Conservation (phyloP, 2,329 filamentous ascomycete species). For the Emergomyces pasteurianus region DNA sequence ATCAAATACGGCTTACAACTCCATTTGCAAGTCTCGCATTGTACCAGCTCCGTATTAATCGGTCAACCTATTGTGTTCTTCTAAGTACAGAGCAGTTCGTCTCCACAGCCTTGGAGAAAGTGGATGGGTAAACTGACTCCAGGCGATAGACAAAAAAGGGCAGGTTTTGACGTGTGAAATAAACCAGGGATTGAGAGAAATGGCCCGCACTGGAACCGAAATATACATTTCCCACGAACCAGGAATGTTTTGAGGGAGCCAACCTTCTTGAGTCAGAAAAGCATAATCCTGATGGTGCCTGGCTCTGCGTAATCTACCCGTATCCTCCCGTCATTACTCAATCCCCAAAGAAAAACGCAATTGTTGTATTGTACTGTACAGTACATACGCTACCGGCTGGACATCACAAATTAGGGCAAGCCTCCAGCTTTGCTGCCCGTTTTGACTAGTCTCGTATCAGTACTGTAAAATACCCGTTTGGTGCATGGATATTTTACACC, state of each 20-base stretch:
- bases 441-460: neutral
- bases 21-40: neutral
- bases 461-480: neutral
- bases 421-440: neutral
- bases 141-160: neutral
- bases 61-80: neutral
- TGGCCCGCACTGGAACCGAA: too few species aligned
- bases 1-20: neutral
- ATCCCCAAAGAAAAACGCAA: too few species aligned
- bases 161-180: neutral
- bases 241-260: neutral
- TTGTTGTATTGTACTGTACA: too few species aligned
- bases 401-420: too few species aligned
- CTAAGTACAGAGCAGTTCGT: neutral
- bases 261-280: neutral
- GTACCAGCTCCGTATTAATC: neutral
- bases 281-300: neutral
- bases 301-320: neutral
- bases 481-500: neutral
- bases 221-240: neutral
- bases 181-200: neutral
- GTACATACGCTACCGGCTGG: too few species aligned
- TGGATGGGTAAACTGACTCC: neutral
- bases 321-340: too few species aligned
- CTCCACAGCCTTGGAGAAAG: neutral